A percentile compares a stretch with the other conserved stretches of the same genome.
Conservation (phyloP, 129 eudicot species). For the Flaveria trinervia region DNA sequence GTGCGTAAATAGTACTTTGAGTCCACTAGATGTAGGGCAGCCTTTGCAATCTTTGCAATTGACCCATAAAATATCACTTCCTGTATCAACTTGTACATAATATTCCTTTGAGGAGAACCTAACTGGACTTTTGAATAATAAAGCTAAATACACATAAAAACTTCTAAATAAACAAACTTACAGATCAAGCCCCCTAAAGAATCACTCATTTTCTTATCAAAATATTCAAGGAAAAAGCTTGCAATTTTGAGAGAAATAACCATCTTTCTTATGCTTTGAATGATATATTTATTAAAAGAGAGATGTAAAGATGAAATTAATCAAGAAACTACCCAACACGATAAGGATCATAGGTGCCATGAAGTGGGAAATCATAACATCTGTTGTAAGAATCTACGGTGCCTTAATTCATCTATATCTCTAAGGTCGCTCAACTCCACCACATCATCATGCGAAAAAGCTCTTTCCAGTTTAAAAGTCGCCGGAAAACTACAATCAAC, state of each 20-base stretch:
- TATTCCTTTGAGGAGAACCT: conserved; percentile 82
- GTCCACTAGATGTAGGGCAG: conserved; percentile 93
- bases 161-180: neutral
- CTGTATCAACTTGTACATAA: conserved; percentile 87
- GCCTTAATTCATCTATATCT: conserved; percentile 61
- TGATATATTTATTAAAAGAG: neutral
- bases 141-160: conserved; percentile 46
- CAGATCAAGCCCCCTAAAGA: neutral
- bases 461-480: conserved; percentile 62
- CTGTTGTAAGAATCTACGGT: conserved; percentile 64
- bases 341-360: conserved; percentile 86
- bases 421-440: conserved; percentile 72
- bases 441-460: conserved; percentile 56
- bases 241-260: neutral
- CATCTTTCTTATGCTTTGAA: neutral
- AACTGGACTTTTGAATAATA: conserved; percentile 78
- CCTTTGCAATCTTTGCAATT: conserved; percentile 77
- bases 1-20: conserved; percentile 52
- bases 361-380: conserved; percentile 66
- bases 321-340: conserved; percentile 69
- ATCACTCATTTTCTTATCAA: neutral
- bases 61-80: conserved; percentile 94
- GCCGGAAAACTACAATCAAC: conserved; percentile 43
- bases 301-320: neutral
- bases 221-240: neutral